Evolutionary conservation across 768 basidiomycete species (phyloP).

Genomic region (Mycena venus): DNA sequence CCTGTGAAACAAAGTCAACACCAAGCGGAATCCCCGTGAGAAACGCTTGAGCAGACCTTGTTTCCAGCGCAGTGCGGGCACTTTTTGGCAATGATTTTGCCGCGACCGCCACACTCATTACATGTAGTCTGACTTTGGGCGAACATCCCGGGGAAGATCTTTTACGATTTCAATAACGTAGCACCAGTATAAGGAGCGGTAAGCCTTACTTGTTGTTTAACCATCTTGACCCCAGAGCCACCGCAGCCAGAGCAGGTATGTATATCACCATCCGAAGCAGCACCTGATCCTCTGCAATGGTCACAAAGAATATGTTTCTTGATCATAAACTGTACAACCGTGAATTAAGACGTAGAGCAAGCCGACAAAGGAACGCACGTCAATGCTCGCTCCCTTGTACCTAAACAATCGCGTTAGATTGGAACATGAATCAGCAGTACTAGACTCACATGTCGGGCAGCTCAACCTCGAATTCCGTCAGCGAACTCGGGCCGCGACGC

Average conservation of each 20-base stretch:
- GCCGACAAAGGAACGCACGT: constrained; percentile 63
- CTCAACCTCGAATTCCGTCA: constrained; percentile 88
- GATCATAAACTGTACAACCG: constrained; percentile 81
- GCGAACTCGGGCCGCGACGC: constrained; percentile 80
- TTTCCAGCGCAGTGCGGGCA: constrained; percentile 88
- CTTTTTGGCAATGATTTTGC: constrained; percentile 78
- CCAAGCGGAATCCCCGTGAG: neutral
- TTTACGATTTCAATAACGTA: neutral
- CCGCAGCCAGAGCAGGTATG: constrained; percentile 88
- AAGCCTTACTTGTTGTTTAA: constrained; percentile 77
- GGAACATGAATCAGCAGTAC: neutral
- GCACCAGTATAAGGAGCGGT: neutral
- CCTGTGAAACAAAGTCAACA: constrained; percentile 36
- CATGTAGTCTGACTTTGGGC: constrained; percentile 89
- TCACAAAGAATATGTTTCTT: constrained; percentile 95
- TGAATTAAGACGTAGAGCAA: constrained; percentile 38
- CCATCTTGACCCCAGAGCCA: constrained; percentile 87
- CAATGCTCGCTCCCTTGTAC: constrained; percentile 89
- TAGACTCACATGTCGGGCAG: constrained; percentile 83
- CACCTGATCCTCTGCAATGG: constrained; percentile 96
- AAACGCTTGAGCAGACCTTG: constrained; percentile 53
- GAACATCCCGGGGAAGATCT: constrained; percentile 97
- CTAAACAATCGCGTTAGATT: constrained; percentile 49
- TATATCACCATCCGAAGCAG: constrained; percentile 89
- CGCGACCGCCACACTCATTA: constrained; percentile 88